Base-by-base conservation (phyloP, 768 basidiomycete species). In the Hebeloma cylindrosporum region DNA sequence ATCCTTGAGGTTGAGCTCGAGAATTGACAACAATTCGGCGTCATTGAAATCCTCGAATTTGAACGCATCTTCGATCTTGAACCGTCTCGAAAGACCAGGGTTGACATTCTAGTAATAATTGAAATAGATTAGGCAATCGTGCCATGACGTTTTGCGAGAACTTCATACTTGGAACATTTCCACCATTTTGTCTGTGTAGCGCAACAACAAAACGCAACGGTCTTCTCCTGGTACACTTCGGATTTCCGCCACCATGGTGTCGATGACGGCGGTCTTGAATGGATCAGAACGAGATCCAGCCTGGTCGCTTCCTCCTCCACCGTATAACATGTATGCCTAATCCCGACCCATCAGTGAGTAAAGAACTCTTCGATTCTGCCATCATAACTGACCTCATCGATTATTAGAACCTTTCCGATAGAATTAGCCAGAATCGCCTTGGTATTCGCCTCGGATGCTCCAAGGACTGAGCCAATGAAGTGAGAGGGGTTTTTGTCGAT, bases 241-340 rank as follows among this genome's bases (percentile, higher is more conserved):
- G 2, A 87, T 75, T 59, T 87, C 85, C 0, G 85, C 85, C 0
- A 87, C 84, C 21, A 87, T 77, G 0, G 84, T 85, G 55, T 87
- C 85, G 21, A 86, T 83, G 31, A 87, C 85, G 0, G 82, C 73
- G 1, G 79, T 82, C 50, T 84, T 85, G 61, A 65, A 85, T 0
- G 68, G 59, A 50, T 86, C n/a, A n/a, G n/a, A n/a, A n/a, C n/a
- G n/a, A n/a, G n/a, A n/a, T n/a, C n/a, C n/a, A n/a, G n/a, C n/a
- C 7, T 40, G 53, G 23, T 40, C 58, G 14, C 64, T 66, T 3
- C 62, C 62, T 8, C 61, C 58, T 25, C 74, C 74, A n/a, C 71
- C 68, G 48, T 84, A 80, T 5, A 86, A 63, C 80, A 82, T 82
- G 51, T 78, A 87, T 3, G 84, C 84, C 84, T 85, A 47, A n/a